These are phyloP conservation scores for Crithidia bombi DNA, from an alignment of 208 protist species.

Conservation along the genomic window DNA sequence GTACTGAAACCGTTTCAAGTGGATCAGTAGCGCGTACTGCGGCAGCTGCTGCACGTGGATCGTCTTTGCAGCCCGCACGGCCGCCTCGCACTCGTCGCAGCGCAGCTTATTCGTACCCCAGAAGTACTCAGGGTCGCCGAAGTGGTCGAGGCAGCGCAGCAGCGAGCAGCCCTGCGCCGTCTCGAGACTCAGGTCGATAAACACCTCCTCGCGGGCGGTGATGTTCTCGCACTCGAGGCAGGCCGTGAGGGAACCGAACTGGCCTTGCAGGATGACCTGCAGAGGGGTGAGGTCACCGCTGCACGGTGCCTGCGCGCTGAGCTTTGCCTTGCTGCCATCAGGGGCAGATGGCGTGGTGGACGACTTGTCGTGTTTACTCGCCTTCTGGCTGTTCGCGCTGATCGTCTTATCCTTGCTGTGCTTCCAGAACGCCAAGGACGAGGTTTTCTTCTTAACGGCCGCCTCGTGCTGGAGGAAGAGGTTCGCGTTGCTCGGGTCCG, in stretches of 20 bases:
- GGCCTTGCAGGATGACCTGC: constrained; percentile 76
- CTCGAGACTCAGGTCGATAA: constrained; percentile 87
- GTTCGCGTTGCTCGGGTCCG: constrained; percentile 56
- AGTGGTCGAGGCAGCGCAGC: constrained; percentile 72
- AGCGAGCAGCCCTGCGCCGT: constrained; percentile 84
- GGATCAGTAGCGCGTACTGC: constrained; percentile 85
- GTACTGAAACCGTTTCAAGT: constrained; percentile 94
- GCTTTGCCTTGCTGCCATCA: constrained; percentile 1
- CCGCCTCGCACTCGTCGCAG: constrained; percentile 74
- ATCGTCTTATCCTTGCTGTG: constrained; percentile 36
- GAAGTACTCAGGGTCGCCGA: constrained; percentile 80
- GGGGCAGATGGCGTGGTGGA: neutral
- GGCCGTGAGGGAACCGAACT: constrained; percentile 75
- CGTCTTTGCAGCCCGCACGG: constrained; percentile 75
- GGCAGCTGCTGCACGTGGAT: constrained; percentile 88
- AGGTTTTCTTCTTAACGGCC: constrained; percentile 45
- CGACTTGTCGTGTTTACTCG: constrained; percentile 15
- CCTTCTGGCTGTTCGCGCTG: constrained; percentile 21
- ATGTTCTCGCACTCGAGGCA: constrained; percentile 81
- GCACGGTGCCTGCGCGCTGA: constrained; percentile 9
- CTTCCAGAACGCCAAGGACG: constrained; percentile 50
- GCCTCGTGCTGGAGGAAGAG: constrained; percentile 53
- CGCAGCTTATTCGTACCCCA: constrained; percentile 81
- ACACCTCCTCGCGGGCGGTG: constrained; percentile 67
- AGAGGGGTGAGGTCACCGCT: constrained; percentile 48